Evolutionary conservation across 345 rosid genomes (phyloP).

Genomic region (Populus alba): DNA sequence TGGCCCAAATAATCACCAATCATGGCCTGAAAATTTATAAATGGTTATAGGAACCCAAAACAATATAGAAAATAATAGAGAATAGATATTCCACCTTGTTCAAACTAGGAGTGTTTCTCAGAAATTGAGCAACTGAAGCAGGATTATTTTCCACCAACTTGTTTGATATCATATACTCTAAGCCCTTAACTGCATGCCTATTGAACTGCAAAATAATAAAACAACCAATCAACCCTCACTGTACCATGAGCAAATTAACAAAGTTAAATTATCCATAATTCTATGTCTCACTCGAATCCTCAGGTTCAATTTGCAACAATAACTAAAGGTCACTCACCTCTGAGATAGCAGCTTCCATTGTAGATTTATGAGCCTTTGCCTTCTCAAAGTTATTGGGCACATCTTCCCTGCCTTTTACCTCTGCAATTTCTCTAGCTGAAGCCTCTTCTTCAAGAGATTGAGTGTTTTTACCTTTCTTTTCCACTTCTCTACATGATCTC

Average conservation of each 20-base stretch:
- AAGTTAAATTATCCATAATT: neutral
- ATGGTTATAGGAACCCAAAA: conserved; percentile 31
- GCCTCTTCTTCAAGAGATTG: conserved; percentile 43
- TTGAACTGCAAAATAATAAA: conserved; percentile 70
- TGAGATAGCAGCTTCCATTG: conserved; percentile 81
- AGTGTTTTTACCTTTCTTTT: conserved; percentile 38
- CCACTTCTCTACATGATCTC: conserved; percentile 53
- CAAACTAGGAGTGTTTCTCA: conserved; percentile 65
- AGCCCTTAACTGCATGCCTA: conserved; percentile 73
- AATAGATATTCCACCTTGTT: conserved; percentile 59
- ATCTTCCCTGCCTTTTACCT: conserved; percentile 62
- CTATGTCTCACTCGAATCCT: neutral
- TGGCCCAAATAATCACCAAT: conserved; percentile 96
- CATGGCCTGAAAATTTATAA: conserved; percentile 66
- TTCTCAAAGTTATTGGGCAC: conserved; percentile 77
- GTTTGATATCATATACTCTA: conserved; percentile 69
- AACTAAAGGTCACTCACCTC: conserved; percentile 53
- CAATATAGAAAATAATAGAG: conserved; percentile 15
- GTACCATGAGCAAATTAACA: conserved; percentile 2
- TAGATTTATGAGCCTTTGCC: conserved; percentile 95
- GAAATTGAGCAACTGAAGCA: conserved; percentile 79
- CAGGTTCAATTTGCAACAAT: neutral
- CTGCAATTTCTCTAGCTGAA: conserved; percentile 41
- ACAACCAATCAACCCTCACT: conserved; percentile 21
- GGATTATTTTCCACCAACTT: conserved; percentile 79